Percentiles rank a stretch among this genome's conserved stretches.
Conservation (phyloP, 2,329 filamentous ascomycete species). For the Daldinia sp. region DNA sequence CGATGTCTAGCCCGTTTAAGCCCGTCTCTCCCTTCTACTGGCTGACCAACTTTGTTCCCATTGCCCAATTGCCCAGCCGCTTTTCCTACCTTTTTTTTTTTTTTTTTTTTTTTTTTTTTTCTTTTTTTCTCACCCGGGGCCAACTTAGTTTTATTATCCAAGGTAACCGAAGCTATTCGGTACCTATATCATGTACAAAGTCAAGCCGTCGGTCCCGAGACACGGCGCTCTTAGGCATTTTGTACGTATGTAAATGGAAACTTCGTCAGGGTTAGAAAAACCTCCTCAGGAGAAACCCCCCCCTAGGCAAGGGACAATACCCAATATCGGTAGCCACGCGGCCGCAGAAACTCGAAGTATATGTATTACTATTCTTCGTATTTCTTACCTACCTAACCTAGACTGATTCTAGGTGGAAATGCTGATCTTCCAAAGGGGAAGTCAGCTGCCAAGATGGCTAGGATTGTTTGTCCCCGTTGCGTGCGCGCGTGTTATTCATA, state of each 20-base stretch:
- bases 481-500: constrained; percentile 27
- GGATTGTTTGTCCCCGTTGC: constrained; percentile 40
- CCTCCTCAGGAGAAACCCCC: not conserved
- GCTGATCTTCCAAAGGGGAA: constrained; percentile 41
- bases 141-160: constrained; percentile 24
- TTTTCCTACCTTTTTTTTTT: constrained; percentile 1
- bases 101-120: no score
- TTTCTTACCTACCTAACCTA: constrained; percentile 36
- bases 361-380: constrained; percentile 44
- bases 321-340: constrained; percentile 26
- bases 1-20: constrained; percentile 17
- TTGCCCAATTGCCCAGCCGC: constrained; percentile 22
- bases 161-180: constrained; percentile 24
- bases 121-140: not conserved
- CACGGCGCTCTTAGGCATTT: constrained; percentile 32
- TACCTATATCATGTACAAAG: constrained; percentile 3
- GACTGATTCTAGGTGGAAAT: constrained; percentile 29
- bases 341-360: constrained; percentile 31
- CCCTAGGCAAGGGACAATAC: constrained; percentile 32
- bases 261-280: constrained; percentile 21
- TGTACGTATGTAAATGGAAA: constrained; percentile 17
- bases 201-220: constrained; percentile 38
- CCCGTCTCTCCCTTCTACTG: not conserved
- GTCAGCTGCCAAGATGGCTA: constrained; percentile 42
- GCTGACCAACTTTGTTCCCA: constrained; percentile 10